Evolutionary conservation across 1,284 basidiomycete genomes (phyloP).

Genomic region (Tetrapyrgos nigripes): DNA sequence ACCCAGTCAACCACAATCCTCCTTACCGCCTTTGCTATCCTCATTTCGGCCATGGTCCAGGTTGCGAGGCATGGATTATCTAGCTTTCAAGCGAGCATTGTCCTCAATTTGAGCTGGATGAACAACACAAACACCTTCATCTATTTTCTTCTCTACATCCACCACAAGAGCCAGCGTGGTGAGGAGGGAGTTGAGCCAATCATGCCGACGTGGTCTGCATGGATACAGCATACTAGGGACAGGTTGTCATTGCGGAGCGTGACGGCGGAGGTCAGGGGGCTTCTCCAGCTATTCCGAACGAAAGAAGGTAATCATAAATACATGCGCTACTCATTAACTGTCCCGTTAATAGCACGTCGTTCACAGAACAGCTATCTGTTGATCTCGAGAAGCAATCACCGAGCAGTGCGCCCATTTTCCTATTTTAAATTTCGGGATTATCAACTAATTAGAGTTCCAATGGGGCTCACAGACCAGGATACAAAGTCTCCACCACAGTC

Average conservation of each 20-base stretch:
- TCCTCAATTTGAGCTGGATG: slow-evolving; percentile 35
- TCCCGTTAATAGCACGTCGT: too few relatives aligned
- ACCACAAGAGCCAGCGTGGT: slow-evolving; percentile 6
- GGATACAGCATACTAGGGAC: not conserved
- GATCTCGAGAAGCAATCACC: too few relatives aligned
- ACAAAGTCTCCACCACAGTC: not conserved
- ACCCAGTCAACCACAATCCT: slow-evolving; percentile 28
- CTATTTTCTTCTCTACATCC: slow-evolving; percentile 18
- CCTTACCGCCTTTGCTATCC: slow-evolving; percentile 30
- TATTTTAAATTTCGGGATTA: too few relatives aligned
- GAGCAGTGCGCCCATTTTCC: too few relatives aligned
- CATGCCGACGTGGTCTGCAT: not conserved
- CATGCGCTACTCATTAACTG: too few relatives aligned
- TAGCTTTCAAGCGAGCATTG: slow-evolving; percentile 24
- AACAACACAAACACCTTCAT: slow-evolving; percentile 33
- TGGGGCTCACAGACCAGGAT: not conserved
- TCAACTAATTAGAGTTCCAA: too few relatives aligned
- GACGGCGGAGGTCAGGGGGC: not conserved
- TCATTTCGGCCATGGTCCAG: slow-evolving; percentile 29
- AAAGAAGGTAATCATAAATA: not conserved
- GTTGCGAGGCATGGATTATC: slow-evolving; percentile 19
- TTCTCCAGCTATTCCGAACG: not conserved
- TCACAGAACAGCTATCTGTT: too few relatives aligned
- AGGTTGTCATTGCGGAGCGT: not conserved
- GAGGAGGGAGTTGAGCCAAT: not conserved